Evolutionary conservation across 75 land plant genomes (phyloP).

Genomic region (Ceratopteris richardii): DNA sequence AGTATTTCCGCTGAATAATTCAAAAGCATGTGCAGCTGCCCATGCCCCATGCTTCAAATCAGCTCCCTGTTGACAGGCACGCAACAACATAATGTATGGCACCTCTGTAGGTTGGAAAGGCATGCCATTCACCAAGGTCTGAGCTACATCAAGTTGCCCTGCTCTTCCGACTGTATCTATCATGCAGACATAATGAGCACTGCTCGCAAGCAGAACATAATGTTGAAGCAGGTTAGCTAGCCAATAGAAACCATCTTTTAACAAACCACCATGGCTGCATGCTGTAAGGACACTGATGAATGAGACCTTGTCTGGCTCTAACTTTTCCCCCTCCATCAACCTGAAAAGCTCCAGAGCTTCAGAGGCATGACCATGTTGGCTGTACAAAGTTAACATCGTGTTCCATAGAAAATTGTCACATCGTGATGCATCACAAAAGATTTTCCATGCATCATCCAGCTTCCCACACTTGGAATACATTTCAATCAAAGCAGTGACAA

Average conservation of each 20-base stretch:
- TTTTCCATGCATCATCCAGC: conserved; percentile 27
- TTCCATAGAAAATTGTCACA: conserved; percentile 52
- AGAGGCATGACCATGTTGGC: conserved; percentile 21
- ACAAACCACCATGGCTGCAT: conserved; percentile 33
- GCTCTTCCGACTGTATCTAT: conserved; percentile 13
- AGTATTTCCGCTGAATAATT: conserved; percentile 8
- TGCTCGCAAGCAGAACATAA: background rate
- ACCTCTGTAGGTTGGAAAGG: conserved; percentile 12
- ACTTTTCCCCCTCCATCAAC: conserved; percentile 22
- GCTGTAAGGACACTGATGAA: conserved; percentile 41
- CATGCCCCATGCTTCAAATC: conserved; percentile 10
- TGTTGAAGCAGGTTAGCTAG: conserved; percentile 5
- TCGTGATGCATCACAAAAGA: conserved; percentile 35
- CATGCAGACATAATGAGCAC: conserved; percentile 21
- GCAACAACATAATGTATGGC: conserved; percentile 8
- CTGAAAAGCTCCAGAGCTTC: conserved; percentile 31
- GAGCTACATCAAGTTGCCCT: conserved; percentile 10
- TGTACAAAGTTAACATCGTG: conserved; percentile 41
- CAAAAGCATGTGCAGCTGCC: conserved; percentile 8
- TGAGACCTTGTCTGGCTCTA: conserved; percentile 42
- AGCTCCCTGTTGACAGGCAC: conserved; percentile 10
- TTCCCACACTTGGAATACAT: conserved; percentile 47
- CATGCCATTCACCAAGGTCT: conserved; percentile 6
- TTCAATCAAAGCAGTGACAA: conserved; percentile 54
- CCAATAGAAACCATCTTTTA: conserved; percentile 25